A percentile compares a stretch with the other conserved stretches of the same genome.
These are phyloP conservation scores for Colletotrichum sp. DNA, from an alignment of 2,329 filamentous ascomycete species.

Conservation along the genomic window DNA sequence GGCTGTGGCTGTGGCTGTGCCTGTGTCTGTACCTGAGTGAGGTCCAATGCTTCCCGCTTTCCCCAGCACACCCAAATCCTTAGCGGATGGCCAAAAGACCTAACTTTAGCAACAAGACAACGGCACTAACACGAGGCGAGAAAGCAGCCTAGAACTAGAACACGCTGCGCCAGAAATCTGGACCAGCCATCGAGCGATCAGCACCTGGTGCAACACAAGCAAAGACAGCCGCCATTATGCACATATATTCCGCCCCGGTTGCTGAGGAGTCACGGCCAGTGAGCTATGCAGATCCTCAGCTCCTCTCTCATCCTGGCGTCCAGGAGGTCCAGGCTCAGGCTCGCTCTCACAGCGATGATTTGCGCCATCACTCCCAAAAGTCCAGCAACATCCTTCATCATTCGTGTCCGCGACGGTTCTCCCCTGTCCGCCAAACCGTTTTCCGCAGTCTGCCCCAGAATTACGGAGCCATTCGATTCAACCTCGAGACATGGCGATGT, in stretches of 20 bases:
- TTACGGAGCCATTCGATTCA: not conserved
- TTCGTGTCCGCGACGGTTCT: not conserved
- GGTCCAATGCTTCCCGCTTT: not conserved
- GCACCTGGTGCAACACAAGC: not conserved
- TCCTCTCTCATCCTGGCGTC: not conserved
- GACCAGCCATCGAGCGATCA: slow-evolving; percentile 3
- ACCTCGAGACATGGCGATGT: slow-evolving; percentile 9
- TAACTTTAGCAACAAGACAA: slow-evolving; percentile 19
- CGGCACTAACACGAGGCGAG: not conserved
- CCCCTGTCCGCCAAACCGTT: not conserved
- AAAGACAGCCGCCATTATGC: not conserved
- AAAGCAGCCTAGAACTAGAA: slow-evolving; percentile 9
- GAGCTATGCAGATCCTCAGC: not conserved
- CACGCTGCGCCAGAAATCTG: slow-evolving; percentile 8
- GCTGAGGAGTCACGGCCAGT: not conserved
- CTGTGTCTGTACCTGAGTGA: not conserved
- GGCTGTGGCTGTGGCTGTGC: not conserved
- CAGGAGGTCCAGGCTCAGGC: not conserved
- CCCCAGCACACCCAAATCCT: not conserved
- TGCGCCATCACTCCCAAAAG: not conserved
- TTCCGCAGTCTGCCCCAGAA: not conserved
- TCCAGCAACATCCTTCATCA: not conserved
- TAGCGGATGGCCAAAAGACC: slow-evolving; percentile 1
- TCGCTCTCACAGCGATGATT: not conserved
- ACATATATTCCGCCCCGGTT: not conserved